These are phyloP conservation scores for Botrytis pseudocinerea DNA, from an alignment of 2,329 filamentous ascomycete species.

Conservation along the genomic window DNA sequence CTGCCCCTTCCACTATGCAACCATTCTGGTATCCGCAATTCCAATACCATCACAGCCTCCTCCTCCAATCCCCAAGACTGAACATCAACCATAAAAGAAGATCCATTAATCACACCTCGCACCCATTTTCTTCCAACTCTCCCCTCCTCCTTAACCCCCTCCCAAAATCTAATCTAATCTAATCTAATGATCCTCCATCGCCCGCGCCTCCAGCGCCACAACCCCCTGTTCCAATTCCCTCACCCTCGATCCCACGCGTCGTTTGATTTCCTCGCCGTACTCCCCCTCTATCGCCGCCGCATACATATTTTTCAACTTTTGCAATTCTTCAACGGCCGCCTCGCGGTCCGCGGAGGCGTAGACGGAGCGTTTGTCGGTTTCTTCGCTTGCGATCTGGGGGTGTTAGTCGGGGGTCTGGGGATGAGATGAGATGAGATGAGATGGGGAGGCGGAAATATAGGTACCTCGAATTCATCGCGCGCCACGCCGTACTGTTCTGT, in stretches of 20 bases:
- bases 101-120: too few species aligned
- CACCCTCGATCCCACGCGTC: slow-evolving; percentile 47
- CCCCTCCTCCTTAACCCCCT: background rate
- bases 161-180: background rate
- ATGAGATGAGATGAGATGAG: too few species aligned
- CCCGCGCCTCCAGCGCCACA: slow-evolving; percentile 45
- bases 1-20: background rate
- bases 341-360: slow-evolving; percentile 49
- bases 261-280: slow-evolving; percentile 46
- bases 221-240: slow-evolving; percentile 50
- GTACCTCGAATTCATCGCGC: slow-evolving; percentile 48
- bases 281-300: slow-evolving; percentile 40
- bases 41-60: background rate
- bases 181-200: slow-evolving; percentile 38
- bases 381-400: slow-evolving; percentile 46
- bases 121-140: too few species aligned
- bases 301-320: slow-evolving; percentile 42
- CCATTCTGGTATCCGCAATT: background rate
- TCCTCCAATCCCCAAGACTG: background rate
- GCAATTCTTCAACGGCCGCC: slow-evolving; percentile 48
- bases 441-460: too few species aligned
- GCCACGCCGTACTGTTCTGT: slow-evolving; percentile 43
- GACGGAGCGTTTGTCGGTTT: slow-evolving; percentile 47
- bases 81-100: background rate
- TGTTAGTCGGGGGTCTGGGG: too few species aligned